Base-by-base conservation (phyloP, 192 early-diverging fungal genomes). In the Backusella parvicylindrica region DNA sequence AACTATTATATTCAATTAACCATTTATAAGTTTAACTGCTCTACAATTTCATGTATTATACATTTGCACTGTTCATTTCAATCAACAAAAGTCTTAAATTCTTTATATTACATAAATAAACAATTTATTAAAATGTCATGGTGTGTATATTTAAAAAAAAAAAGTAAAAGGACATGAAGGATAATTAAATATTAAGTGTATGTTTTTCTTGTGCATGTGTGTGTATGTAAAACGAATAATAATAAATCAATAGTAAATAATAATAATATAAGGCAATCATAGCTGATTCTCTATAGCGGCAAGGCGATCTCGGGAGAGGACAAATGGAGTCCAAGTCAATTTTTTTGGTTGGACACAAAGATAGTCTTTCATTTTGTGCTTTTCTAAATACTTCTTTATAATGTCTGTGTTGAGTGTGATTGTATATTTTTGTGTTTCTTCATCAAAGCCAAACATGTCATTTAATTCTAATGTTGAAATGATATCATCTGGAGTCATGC, bases 401-500 rank as follows among this genome's bases (percentile, higher is more conserved):
- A 74, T 80, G 1, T 76, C 60, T 26, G 75, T 74, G 49, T 91
- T 83, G 3, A 85, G 82, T 16, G 82, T 77, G 28, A 93, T 75
- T 2, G 13, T 40, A 8, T 77, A 72, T 2, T 64, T 7, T 89
- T 70, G 37, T 23, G 75, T 72, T 9, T 8, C 32, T 15, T 69
- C 35, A 36, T 80, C 40, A 35, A 26, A 32, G 36, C 70, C 71
- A 35, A 88, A 64, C 84, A 89, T 87, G 64, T 79, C 66, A 68
- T 86, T 87, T 0, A 78, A 71, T 73, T 93, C 88, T 35, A 98
- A 83, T 0, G 93, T 92, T 9, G 90, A 86, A 21, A 96, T 85
- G 65, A 98, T 84, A 80, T 98, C 97, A 72, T 96, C 91, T 15
- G 86, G 72, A 0, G 90, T 90, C 86, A 98, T 92, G 16, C 92